phyloP scores from a whole-genome alignment of 1,284 basidiomycete genomes.

The Volvariella volvacea region DNA sequence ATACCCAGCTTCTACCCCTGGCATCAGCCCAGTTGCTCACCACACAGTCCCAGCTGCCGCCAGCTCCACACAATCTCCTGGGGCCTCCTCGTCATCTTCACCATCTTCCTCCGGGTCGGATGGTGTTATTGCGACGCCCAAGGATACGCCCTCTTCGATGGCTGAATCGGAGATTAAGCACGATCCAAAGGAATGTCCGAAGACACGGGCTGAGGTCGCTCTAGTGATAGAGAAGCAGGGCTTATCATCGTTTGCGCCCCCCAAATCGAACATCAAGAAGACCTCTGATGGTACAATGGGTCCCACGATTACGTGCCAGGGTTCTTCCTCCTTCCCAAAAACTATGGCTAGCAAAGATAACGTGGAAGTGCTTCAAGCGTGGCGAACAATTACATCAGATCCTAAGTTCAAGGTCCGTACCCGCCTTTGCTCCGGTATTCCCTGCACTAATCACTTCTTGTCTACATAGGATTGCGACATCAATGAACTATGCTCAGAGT shows the following conservation, averaged over 20 bases:
- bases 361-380: constrained; percentile 69
- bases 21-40: constrained; percentile 52
- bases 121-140: background rate
- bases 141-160: constrained; percentile 27
- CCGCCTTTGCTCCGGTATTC: constrained; percentile 4
- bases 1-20: constrained; percentile 29
- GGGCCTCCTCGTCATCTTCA: constrained; percentile 22
- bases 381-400: constrained; percentile 65
- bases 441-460: constrained; percentile 5
- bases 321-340: constrained; percentile 51
- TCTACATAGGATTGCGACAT: constrained; percentile 60
- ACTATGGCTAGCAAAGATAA: constrained; percentile 65
- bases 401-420: constrained; percentile 62
- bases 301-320: constrained; percentile 53
- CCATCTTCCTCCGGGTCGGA: constrained; percentile 17
- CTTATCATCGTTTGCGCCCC: constrained; percentile 37
- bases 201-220: constrained; percentile 49
- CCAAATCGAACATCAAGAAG: constrained; percentile 20
- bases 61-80: constrained; percentile 14
- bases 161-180: constrained; percentile 15
- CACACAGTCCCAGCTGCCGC: constrained; percentile 21
- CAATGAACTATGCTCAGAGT: constrained; percentile 68
- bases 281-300: constrained; percentile 27
- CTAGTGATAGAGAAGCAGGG: constrained; percentile 41
- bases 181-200: constrained; percentile 34